phyloP scores from a whole-genome alignment of 768 basidiomycete species.

The Calvatia gigantea region DNA sequence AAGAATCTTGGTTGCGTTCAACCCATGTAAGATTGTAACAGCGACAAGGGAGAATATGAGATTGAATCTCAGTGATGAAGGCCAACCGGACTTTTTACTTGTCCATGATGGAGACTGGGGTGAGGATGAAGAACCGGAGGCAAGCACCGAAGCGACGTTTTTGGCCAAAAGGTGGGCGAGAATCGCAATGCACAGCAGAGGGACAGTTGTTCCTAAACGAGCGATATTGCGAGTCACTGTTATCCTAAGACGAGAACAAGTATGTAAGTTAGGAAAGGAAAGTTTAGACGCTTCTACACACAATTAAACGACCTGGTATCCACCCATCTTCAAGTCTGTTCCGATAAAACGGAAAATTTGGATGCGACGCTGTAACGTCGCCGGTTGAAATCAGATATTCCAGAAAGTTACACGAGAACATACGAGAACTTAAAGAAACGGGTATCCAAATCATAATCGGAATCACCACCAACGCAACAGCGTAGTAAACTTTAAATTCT shows the following conservation, averaged over 20 bases:
- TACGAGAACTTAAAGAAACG: constrained; percentile 68
- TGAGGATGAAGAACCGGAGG: constrained; percentile 15
- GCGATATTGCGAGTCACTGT: constrained; percentile 88
- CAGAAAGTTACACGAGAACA: constrained; percentile 28
- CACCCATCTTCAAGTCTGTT: constrained; percentile 67
- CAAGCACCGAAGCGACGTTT: constrained; percentile 39
- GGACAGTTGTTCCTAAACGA: constrained; percentile 80
- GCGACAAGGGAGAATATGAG: constrained; percentile 59
- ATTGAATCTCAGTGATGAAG: constrained; percentile 50
- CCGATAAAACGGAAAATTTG: constrained; percentile 66
- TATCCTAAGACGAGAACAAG: constrained; percentile 56
- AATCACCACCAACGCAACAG: constrained; percentile 56
- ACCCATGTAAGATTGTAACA: constrained; percentile 76
- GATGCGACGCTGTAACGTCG: constrained; percentile 54
- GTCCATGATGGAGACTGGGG: neutral
- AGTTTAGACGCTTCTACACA: constrained; percentile 36
- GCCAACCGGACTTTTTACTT: constrained; percentile 20
- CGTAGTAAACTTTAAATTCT: constrained; percentile 79
- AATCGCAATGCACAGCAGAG: constrained; percentile 48
- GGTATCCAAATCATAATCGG: constrained; percentile 79
- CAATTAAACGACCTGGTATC: constrained; percentile 76
- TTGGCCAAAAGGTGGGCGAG: constrained; percentile 56
- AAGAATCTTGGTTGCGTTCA: constrained; percentile 74
- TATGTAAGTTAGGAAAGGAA: neutral
- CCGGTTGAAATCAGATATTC: constrained; percentile 4